These are phyloP conservation scores for Flaveria floridana DNA, from an alignment of 140 eudicot genomes.

Conservation along the genomic window DNA sequence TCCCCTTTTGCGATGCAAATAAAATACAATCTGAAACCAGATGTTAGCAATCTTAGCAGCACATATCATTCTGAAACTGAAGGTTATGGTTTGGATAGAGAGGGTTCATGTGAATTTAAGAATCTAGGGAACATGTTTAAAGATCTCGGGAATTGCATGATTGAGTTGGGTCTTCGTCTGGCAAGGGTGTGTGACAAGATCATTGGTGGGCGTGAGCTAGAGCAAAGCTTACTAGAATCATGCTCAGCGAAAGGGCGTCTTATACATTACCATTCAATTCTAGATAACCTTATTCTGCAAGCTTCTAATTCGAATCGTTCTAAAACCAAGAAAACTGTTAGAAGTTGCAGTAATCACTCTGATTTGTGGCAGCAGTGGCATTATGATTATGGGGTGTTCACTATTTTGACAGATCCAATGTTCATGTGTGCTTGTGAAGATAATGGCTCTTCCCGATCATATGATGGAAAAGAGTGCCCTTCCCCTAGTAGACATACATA, in stretches of 20 bases:
- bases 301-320: slow-evolving; percentile 25
- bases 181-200: slow-evolving; percentile 73
- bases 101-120: slow-evolving; percentile 40
- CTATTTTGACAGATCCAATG: slow-evolving; percentile 79
- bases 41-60: slow-evolving; percentile 18
- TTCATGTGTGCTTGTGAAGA: slow-evolving; percentile 43
- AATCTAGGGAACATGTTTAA: slow-evolving; percentile 52
- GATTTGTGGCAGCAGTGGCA: slow-evolving; percentile 98
- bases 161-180: slow-evolving; percentile 69
- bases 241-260: slow-evolving; percentile 90
- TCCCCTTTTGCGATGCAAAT: slow-evolving; percentile 87
- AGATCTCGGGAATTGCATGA: slow-evolving; percentile 78
- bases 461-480: slow-evolving; percentile 44
- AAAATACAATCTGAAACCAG: slow-evolving; percentile 44
- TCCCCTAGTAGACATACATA: slow-evolving; percentile 68
- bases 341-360: slow-evolving; percentile 14
- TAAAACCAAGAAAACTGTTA: slow-evolving; percentile 21
- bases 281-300: slow-evolving; percentile 53
- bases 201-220: slow-evolving; percentile 80
- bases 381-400: slow-evolving; percentile 92
- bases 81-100: neutral
- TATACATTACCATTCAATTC: slow-evolving; percentile 75
- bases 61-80: slow-evolving; percentile 6
- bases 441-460: slow-evolving; percentile 18
- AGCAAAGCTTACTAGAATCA: slow-evolving; percentile 65